A percentile compares a stretch with the other conserved stretches of the same genome.
phyloP scores from a whole-genome alignment of 441 rosid genomes.

The Lepidium campestre region DNA sequence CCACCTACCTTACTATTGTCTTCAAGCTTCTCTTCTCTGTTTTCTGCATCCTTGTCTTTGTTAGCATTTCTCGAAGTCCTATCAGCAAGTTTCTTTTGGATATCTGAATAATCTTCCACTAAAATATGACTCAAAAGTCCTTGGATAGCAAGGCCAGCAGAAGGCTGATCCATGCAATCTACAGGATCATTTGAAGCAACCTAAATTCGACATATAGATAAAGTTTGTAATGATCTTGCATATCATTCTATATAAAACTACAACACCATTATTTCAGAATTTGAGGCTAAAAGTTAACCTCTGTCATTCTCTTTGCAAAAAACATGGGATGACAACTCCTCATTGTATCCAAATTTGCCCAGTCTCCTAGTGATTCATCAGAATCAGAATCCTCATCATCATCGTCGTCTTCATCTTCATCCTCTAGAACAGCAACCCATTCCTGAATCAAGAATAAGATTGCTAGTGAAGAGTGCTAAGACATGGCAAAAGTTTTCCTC shows the following conservation, averaged over 20 bases:
- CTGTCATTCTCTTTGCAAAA: slow-evolving; percentile 77
- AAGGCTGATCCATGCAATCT: slow-evolving; percentile 89
- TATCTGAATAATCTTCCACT: slow-evolving; percentile 66
- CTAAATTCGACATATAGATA: slow-evolving; percentile 29
- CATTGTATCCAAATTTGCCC: slow-evolving; percentile 93
- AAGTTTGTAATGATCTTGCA: neutral
- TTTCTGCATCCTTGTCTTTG: slow-evolving; percentile 28
- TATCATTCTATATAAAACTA: neutral
- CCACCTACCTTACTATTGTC: slow-evolving; percentile 39
- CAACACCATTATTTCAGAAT: neutral
- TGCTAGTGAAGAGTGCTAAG: neutral
- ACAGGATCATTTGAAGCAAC: slow-evolving; percentile 74
- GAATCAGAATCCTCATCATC: slow-evolving; percentile 8
- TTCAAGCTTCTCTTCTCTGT: slow-evolving; percentile 33
- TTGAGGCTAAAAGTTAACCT: slow-evolving; percentile 35
- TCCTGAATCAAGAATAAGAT: slow-evolving; percentile 41
- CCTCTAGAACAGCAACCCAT: slow-evolving; percentile 65
- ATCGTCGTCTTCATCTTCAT: slow-evolving; percentile 39
- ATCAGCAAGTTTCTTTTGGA: slow-evolving; percentile 53
- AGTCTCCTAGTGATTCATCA: slow-evolving; percentile 65
- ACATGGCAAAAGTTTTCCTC: neutral
- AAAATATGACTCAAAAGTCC: slow-evolving; percentile 76
- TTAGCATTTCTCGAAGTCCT: slow-evolving; percentile 23
- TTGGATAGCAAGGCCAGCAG: slow-evolving; percentile 82
- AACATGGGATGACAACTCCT: slow-evolving; percentile 88